Evolutionary conservation across 306 rosid genomes (phyloP).

Genomic region (Abrus pulchellus): DNA sequence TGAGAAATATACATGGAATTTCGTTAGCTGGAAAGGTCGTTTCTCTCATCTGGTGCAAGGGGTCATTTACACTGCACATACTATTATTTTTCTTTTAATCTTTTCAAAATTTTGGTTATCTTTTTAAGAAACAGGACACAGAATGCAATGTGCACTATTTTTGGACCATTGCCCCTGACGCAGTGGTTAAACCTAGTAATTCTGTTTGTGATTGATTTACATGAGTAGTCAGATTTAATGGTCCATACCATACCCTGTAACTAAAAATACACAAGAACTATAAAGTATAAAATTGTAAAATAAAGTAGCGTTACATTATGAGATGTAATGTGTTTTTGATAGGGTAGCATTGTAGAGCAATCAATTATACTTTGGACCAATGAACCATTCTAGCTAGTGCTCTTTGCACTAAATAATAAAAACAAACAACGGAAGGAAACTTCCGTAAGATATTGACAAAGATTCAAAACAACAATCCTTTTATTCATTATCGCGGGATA

Average conservation of each 20-base stretch:
- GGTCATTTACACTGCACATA: not conserved
- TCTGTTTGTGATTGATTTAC: slow-evolving; percentile 33
- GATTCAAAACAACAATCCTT: slow-evolving; percentile 46
- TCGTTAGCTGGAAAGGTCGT: slow-evolving; percentile 26
- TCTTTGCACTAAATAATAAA: slow-evolving; percentile 56
- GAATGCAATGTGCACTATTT: slow-evolving; percentile 26
- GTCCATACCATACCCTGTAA: slow-evolving; percentile 24
- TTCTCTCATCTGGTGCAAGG: slow-evolving; percentile 8
- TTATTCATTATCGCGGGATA: slow-evolving; percentile 46
- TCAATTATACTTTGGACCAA: slow-evolving; percentile 59
- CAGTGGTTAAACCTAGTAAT: slow-evolving; percentile 41
- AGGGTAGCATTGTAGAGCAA: slow-evolving; percentile 51
- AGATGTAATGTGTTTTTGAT: slow-evolving; percentile 46
- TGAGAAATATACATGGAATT: slow-evolving; percentile 18
- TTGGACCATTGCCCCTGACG: slow-evolving; percentile 30
- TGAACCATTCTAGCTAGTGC: slow-evolving; percentile 65
- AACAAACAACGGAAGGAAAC: slow-evolving; percentile 37
- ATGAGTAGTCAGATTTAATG: slow-evolving; percentile 15
- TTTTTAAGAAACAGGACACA: not conserved
- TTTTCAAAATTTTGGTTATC: not conserved
- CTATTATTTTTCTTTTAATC: not conserved
- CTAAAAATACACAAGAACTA: not conserved
- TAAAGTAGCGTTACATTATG: slow-evolving; percentile 24
- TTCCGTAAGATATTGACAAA: slow-evolving; percentile 51
- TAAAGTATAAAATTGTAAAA: slow-evolving; percentile 20